Conservation (phyloP, 2,329 filamentous ascomycete genomes). For the Aspergillus japonicus region DNA sequence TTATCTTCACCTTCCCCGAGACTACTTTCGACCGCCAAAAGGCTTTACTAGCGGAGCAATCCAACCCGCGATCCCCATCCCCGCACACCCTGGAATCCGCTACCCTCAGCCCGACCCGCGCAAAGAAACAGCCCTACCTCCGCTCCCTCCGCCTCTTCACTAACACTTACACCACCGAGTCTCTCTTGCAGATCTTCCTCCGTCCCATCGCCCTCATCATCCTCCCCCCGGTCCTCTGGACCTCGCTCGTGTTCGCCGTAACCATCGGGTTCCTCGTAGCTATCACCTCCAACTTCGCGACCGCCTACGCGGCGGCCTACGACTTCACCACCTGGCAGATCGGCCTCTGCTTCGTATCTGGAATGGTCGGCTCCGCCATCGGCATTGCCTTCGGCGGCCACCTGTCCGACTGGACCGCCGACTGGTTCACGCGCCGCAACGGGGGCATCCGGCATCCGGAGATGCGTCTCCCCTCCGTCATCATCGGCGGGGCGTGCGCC, state of each 20-base stretch:
- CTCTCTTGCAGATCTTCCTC: slow-evolving; percentile 6
- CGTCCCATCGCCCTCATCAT: slow-evolving; percentile 7
- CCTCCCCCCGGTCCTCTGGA: slow-evolving; percentile 8
- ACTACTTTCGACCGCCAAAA: slow-evolving; percentile 3
- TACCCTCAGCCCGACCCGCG: not conserved
- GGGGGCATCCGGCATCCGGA: slow-evolving; percentile 10
- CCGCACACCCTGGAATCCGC: not conserved
- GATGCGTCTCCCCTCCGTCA: slow-evolving; percentile 9
- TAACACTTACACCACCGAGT: slow-evolving; percentile 5
- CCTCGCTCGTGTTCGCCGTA: slow-evolving; percentile 7
- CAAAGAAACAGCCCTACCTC: not conserved
- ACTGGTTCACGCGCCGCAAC: slow-evolving; percentile 7
- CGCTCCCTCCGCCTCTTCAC: slow-evolving; percentile 1
- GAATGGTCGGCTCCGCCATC: slow-evolving; percentile 2
- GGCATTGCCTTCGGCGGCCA: slow-evolving; percentile 7
- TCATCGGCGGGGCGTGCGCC: slow-evolving; percentile 24
- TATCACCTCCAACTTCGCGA: slow-evolving; percentile 10
- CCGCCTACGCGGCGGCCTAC: slow-evolving; percentile 7
- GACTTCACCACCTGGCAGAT: slow-evolving; percentile 9
- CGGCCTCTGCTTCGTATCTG: slow-evolving; percentile 7
- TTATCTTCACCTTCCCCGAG: slow-evolving; percentile 10
- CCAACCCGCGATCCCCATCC: not conserved
- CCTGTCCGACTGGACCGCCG: slow-evolving; percentile 9
- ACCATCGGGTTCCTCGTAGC: slow-evolving; percentile 11
- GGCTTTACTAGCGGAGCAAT: not conserved